Evolutionary conservation across 2,329 filamentous ascomycete genomes (phyloP).

Genomic region (Pseudogymnoascus pannorum): DNA sequence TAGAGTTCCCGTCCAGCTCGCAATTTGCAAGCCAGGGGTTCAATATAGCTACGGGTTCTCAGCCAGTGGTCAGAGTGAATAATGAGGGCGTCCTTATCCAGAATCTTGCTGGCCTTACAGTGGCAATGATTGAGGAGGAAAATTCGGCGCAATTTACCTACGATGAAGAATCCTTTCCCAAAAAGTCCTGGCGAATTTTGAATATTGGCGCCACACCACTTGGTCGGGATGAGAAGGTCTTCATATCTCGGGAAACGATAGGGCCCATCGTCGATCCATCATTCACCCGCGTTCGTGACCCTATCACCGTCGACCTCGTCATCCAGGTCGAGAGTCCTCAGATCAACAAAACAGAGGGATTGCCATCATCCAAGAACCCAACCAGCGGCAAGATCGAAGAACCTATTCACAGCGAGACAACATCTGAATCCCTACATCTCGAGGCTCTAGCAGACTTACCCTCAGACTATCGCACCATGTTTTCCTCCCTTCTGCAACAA

Average conservation of each 20-base stretch:
- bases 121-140: conserved; percentile 62
- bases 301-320: conserved; percentile 65
- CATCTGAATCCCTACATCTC: conserved; percentile 2
- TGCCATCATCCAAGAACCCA: background rate
- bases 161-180: conserved; percentile 29
- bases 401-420: conserved; percentile 15
- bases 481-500: conserved; percentile 41
- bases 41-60: conserved; percentile 39
- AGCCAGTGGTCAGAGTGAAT: conserved; percentile 40
- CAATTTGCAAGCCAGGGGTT: conserved; percentile 29
- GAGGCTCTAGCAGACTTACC: conserved; percentile 19
- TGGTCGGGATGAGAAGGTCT: conserved; percentile 81
- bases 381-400: conserved; percentile 16
- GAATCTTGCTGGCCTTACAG: conserved; percentile 49
- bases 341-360: conserved; percentile 14
- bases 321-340: conserved; percentile 38
- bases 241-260: conserved; percentile 68
- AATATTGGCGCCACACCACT: conserved; percentile 74
- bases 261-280: conserved; percentile 74
- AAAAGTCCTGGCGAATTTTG: conserved; percentile 60
- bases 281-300: conserved; percentile 71
- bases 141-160: conserved; percentile 28
- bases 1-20: conserved; percentile 52
- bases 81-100: conserved; percentile 42
- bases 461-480: conserved; percentile 29